Conservation (phyloP, 192 early-diverging fungal species). For the Podila clonocystis region DNA sequence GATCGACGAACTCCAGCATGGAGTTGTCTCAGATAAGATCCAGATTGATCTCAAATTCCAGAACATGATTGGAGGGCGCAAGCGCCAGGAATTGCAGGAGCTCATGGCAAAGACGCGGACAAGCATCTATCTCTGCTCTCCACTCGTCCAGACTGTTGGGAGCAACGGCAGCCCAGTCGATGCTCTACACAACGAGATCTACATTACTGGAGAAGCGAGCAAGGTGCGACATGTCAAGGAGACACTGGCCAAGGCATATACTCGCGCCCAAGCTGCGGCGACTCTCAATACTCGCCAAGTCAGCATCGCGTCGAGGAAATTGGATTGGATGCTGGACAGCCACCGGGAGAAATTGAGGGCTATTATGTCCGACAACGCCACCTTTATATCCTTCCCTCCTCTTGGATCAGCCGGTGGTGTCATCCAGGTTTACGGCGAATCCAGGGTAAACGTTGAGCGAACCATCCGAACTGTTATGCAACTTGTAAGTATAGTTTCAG, state of each 20-base stretch:
- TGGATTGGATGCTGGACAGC: constrained; percentile 79
- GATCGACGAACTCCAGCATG: constrained; percentile 30
- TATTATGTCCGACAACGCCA: constrained; percentile 80
- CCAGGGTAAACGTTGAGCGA: constrained; percentile 72
- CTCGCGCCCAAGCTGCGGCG: constrained; percentile 51
- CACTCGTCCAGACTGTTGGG: constrained; percentile 54
- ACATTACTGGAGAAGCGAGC: constrained; percentile 56
- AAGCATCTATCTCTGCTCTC: constrained; percentile 79
- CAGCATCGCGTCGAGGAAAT: constrained; percentile 67
- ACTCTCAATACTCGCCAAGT: constrained; percentile 39
- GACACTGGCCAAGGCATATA: constrained; percentile 34
- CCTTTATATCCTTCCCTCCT: constrained; percentile 68
- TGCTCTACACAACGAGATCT: constrained; percentile 49
- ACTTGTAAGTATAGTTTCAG: constrained; percentile 55
- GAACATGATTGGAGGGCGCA: constrained; percentile 75
- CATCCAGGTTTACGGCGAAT: constrained; percentile 69
- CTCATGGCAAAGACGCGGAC: constrained; percentile 77
- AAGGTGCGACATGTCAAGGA: constrained; percentile 58
- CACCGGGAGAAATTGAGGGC: constrained; percentile 61
- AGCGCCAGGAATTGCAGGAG: constrained; percentile 62
- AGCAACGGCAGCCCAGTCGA: constrained; percentile 24
- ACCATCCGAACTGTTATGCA: constrained; percentile 73
- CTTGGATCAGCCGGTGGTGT: constrained; percentile 61
- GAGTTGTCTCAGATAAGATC: constrained; percentile 24
- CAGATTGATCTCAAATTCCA: constrained; percentile 63